A percentile compares a stretch with the other conserved stretches of the same genome.
Evolutionary conservation across 345 rosid genomes (phyloP).

Genomic region (Hypericum androsaemum): DNA sequence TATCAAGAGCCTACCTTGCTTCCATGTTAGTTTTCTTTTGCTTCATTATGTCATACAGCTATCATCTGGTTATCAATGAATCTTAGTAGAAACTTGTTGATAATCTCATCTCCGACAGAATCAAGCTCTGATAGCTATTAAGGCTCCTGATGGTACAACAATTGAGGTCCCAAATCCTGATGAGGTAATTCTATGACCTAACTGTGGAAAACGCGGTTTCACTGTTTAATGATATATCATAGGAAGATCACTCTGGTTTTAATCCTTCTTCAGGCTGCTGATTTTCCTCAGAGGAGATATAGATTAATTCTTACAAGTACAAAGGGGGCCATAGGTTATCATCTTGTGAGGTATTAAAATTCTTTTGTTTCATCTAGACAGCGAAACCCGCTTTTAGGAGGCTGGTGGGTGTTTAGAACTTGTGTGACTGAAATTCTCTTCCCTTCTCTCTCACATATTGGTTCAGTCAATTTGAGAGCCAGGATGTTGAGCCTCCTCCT

Average conservation of each 20-base stretch:
- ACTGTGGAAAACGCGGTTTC: conserved; percentile 4
- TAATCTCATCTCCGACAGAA: conserved; percentile 41
- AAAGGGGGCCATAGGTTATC: conserved; percentile 95
- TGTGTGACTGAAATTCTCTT: conserved; percentile 8
- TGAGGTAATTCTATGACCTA: conserved; percentile 49
- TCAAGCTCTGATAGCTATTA: conserved; percentile 85
- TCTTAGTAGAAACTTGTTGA: not conserved
- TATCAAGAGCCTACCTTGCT: conserved; percentile 81
- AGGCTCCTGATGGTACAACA: conserved; percentile 99
- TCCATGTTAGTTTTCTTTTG: conserved; percentile 50
- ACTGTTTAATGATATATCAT: not conserved
- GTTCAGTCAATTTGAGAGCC: conserved; percentile 74
- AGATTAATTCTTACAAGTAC: conserved; percentile 90
- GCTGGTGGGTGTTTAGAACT: not conserved
- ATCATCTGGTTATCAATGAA: conserved; percentile 4
- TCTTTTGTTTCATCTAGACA: conserved; percentile 10
- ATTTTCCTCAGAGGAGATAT: conserved; percentile 80
- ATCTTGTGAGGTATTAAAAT: conserved; percentile 70
- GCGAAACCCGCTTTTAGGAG: not conserved
- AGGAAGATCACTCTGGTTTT: conserved; percentile 2
- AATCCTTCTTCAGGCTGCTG: conserved; percentile 55
- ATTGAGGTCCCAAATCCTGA: conserved; percentile 99
- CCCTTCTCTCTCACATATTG: not conserved
- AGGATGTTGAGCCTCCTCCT: conserved; percentile 44
- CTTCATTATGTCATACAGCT: not conserved